These are phyloP conservation scores for Yamadazyma sp. DNA, from an alignment of 805 yeast species.

Conservation along the genomic window DNA sequence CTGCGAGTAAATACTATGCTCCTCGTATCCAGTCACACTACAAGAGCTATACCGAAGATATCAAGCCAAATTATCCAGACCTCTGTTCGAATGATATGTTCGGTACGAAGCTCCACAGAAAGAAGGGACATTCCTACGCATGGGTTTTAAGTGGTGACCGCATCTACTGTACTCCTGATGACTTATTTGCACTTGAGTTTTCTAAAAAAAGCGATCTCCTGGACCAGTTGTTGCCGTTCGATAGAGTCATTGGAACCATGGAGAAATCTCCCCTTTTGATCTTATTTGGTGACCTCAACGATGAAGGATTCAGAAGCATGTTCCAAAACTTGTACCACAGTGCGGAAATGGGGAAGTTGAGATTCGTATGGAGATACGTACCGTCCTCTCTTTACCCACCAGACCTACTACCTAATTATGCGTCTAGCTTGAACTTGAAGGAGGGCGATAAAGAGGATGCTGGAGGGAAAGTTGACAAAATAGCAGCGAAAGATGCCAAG, in stretches of 20 bases:
- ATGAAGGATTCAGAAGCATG: constrained; percentile 53
- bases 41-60: constrained; percentile 43
- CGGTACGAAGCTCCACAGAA: constrained; percentile 27
- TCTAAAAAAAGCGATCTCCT: constrained; percentile 26
- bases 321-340: constrained; percentile 58
- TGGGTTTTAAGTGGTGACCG: constrained; percentile 56
- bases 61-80: constrained; percentile 26
- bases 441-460: constrained; percentile 21
- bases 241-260: constrained; percentile 63
- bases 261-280: constrained; percentile 50
- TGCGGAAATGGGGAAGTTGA: constrained; percentile 62
- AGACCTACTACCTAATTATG: constrained; percentile 57
- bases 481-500: constrained; percentile 14
- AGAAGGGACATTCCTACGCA: constrained; percentile 23
- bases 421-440: constrained; percentile 62
- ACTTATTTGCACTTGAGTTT: constrained; percentile 76
- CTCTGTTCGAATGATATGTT: constrained; percentile 33
- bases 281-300: constrained; percentile 64
- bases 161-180: constrained; percentile 65
- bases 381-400: constrained; percentile 29
- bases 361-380: constrained; percentile 75
- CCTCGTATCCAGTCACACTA: constrained; percentile 70
- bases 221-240: constrained; percentile 43
- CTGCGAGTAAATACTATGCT: constrained; percentile 49
- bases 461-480: constrained; percentile 30